Evolutionary conservation across 2,329 filamentous ascomycete species (phyloP), one percentile per base, ranked within the genome.

Genomic region (Aspergillus ibericus): DNA sequence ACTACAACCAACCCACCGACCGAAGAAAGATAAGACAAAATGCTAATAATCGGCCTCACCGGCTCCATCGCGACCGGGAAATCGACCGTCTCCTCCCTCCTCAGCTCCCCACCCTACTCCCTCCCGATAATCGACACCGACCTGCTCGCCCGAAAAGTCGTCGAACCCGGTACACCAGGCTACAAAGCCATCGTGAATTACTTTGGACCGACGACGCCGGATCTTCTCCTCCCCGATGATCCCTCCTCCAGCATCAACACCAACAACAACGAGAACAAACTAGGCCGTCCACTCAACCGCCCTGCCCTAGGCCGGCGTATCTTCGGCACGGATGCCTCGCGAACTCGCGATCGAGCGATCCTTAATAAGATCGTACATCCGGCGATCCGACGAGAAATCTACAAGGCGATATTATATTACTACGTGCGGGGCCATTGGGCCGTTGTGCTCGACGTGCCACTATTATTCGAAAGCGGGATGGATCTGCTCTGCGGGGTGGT

Each of bases 51-150:
- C 68, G 95, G 95, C 58, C 86, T 99, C 25, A 99, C 95, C 8
- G 95, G 95, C 73, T 96, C 93, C 61, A 98, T 99, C 72, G 95
- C 95, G 60, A 99, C 95, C 5, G 95, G 95, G 75, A 99, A 99
- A 84, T 96, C 93, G 47, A 99, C 93, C 65, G 92, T 97, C 56
- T 96, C 95, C 27, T 82, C 84, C 38, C 84, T 96, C 67, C 90
- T 99, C 68, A 86, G 89, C 52, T 82, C 85, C 4, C 81, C 90
- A 5, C 95, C 93, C 0, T 90, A 97, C 81, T 88, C 85, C 60
- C 84, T 99, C 61, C 93, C 95, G 69, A 84, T 99, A 67, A 88
- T 99, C 79, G 95, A 99, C 73, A 93, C 95, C 72, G 95, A 99
- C 79, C 79, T 96, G 56, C 84, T 98, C 61, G 93, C 95, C 49